Base-by-base conservation (phyloP, 2,329 filamentous ascomycete genomes). In the Elsinoe fawcettii region DNA sequence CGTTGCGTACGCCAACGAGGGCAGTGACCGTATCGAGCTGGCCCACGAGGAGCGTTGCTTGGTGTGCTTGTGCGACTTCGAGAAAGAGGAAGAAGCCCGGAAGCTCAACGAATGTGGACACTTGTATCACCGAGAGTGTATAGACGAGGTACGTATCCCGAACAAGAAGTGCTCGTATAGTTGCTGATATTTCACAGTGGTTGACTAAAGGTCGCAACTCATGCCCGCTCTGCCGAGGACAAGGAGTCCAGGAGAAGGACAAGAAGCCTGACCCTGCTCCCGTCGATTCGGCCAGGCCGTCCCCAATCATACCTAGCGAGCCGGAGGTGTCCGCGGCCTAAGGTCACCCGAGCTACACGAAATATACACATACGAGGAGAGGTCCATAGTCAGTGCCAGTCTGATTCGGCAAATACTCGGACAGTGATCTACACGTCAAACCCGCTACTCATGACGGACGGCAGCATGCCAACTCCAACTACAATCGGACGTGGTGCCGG, bases 71-170 rank as follows among this genome's bases (percentile, higher is more conserved):
- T 81, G 79, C 61, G 83, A 86, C 63, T 87, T 85, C 65, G 81
- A 84, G 66, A 73, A 72, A 11, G 76, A 77, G 7, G 84, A 86
- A 61, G 78, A 84, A 63, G 77, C 81, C 22, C 75, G 84, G 59
- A 78, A 79, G 66, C 72, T 87, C 59, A 72, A 76, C 58, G 83
- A 82, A 66, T 87, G 84, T 71, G 78, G 78, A 47, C 84, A 87
- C 67, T 66, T 86, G 59, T 87, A 84, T 70, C 84, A 87, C 70
- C 79, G 77, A 62, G 79, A 85, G 63, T 87, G 84, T 68, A 86
- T 87, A 67, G 84, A 87, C 67, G 80, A 85, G 76, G 83, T 85
- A 73, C 65, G 77, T 66, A 37, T 46, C 20, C 6, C 16, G 30
- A 16, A 34, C 23, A 44, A 56, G 22, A 27, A 30, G 51, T 55